These are phyloP conservation scores for Curvularia hawaiiensis DNA, from an alignment of 2,329 filamentous ascomycete genomes.

Conservation along the genomic window DNA sequence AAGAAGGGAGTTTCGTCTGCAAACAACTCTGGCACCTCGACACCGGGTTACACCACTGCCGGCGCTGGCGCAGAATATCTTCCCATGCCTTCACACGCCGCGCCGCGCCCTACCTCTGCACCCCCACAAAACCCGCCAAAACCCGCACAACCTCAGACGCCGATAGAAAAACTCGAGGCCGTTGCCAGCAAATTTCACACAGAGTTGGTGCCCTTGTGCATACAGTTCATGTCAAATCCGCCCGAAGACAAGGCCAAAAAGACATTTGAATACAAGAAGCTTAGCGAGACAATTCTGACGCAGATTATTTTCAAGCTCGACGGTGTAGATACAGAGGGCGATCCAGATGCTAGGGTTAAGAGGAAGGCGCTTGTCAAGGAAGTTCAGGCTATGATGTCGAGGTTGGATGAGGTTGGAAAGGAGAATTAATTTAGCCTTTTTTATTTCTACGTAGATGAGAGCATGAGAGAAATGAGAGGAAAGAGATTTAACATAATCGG, in stretches of 20 bases:
- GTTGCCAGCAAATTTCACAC: slow-evolving; percentile 68
- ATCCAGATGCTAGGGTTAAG: slow-evolving; percentile 65
- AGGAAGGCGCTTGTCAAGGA: slow-evolving; percentile 76
- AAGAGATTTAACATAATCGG: not conserved
- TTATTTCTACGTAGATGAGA: not conserved
- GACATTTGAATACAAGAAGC: slow-evolving; percentile 73
- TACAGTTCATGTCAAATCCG: slow-evolving; percentile 65
- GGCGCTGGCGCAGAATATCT: slow-evolving; percentile 45
- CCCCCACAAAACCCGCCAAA: slow-evolving; percentile 38
- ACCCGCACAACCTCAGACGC: slow-evolving; percentile 38
- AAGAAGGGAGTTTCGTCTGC: slow-evolving; percentile 51
- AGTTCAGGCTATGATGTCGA: slow-evolving; percentile 69
- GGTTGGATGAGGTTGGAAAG: slow-evolving; percentile 61
- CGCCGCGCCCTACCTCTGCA: slow-evolving; percentile 42
- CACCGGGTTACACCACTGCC: slow-evolving; percentile 47
- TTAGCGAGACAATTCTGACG: slow-evolving; percentile 77
- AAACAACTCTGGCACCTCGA: slow-evolving; percentile 50
- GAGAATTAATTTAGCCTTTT: not conserved
- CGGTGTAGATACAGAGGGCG: slow-evolving; percentile 74
- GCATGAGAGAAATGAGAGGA: not conserved
- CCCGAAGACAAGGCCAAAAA: slow-evolving; percentile 66
- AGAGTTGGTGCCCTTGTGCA: slow-evolving; percentile 68
- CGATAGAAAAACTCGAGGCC: slow-evolving; percentile 66
- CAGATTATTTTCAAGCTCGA: slow-evolving; percentile 80
- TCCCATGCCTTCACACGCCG: slow-evolving; percentile 43